Evolutionary conservation across 73 alveolate genomes (phyloP).

Genomic region (Paramecium pentaurelia): DNA sequence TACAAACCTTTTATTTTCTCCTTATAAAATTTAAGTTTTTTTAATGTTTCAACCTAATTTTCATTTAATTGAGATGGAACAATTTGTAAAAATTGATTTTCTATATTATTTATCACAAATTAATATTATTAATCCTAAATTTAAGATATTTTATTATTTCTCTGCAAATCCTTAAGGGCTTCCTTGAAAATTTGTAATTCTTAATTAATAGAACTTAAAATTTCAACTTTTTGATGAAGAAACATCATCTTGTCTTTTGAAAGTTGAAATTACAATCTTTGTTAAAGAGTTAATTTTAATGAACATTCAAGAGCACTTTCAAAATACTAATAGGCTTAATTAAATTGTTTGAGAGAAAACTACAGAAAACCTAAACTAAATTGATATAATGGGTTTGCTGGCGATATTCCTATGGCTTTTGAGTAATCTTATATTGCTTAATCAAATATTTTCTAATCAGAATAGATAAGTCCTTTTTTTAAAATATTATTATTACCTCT

Average conservation of each 20-base stretch:
- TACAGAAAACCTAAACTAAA: neutral
- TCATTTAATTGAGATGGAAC: neutral
- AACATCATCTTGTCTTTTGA: neutral
- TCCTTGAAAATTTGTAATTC: neutral
- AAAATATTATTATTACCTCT: neutral
- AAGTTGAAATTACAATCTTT: neutral
- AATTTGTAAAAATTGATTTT: neutral
- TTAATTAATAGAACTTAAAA: neutral
- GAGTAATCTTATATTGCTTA: neutral
- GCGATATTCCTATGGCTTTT: neutral
- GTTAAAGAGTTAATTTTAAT: neutral
- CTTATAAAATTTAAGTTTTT: neutral
- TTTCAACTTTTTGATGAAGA: neutral
- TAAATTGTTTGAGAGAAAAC: neutral
- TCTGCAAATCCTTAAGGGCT: neutral
- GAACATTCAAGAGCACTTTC: neutral
- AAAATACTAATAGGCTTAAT: neutral
- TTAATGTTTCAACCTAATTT: neutral
- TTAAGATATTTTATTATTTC: neutral
- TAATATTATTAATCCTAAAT: neutral
- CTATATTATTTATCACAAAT: neutral
- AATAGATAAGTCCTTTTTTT: neutral
- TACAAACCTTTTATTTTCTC: neutral
- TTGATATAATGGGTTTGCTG: neutral
- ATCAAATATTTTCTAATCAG: neutral